phyloP scores from a whole-genome alignment of 73 alveolate genomes.

The Paramecium caudatum region DNA sequence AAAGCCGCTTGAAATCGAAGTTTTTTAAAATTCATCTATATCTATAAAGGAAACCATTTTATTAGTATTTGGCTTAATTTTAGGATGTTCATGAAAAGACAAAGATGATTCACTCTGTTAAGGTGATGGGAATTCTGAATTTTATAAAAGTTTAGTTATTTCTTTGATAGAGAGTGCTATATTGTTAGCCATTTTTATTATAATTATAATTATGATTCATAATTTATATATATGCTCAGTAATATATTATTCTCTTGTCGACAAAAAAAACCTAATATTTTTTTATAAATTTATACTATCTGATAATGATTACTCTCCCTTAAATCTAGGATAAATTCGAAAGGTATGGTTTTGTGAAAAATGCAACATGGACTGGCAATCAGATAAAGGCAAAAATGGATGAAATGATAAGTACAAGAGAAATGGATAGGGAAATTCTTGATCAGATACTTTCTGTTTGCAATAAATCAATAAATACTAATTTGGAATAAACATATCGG shows the following conservation, averaged over 20 bases:
- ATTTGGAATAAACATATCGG: background rate
- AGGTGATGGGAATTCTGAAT: no score
- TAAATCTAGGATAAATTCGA: background rate
- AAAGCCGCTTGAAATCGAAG: conserved; percentile 29
- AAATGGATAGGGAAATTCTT: conserved; percentile 30
- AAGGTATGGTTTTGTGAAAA: conserved; percentile 8
- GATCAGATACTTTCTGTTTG: background rate
- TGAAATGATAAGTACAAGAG: background rate
- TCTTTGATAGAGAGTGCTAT: no score
- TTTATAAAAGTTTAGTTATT: no score
- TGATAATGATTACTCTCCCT: background rate
- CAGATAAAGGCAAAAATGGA: background rate
- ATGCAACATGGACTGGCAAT: background rate
- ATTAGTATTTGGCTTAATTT: no score
- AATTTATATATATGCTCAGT: no score
- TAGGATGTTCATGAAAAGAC: no score
- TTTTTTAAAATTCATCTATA: conserved; percentile 22
- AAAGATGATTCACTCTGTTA: no score
- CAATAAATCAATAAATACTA: background rate
- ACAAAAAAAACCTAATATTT: no score
- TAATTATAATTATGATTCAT: no score
- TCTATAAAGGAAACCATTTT: conserved; percentile 28
- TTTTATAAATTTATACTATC: no score
- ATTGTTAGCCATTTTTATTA: no score
- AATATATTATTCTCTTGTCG: no score